phyloP scores from a whole-genome alignment of 2,329 filamentous ascomycete genomes.

The Sphaerostilbella broomeana region DNA sequence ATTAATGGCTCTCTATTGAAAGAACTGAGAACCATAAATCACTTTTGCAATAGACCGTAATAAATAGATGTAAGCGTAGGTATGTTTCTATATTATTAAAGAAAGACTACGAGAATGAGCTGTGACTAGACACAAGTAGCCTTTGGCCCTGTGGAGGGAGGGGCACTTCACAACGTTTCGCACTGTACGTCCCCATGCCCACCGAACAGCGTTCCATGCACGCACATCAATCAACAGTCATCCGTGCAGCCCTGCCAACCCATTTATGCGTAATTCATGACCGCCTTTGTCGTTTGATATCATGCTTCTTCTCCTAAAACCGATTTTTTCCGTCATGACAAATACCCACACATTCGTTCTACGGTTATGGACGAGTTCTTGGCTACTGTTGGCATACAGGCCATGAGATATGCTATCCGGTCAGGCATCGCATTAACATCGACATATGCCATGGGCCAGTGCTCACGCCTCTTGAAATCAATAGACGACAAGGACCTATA shows the following conservation, averaged over 20 bases:
- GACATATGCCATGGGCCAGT: constrained; percentile 77
- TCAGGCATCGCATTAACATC: constrained; percentile 83
- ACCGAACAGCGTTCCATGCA: background rate
- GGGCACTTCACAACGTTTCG: background rate
- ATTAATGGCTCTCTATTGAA: too few relatives aligned
- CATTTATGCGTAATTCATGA: background rate
- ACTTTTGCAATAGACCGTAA: too few relatives aligned
- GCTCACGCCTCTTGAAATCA: constrained; percentile 67
- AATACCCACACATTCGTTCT: background rate
- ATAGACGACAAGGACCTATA: constrained; percentile 65
- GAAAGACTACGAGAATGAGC: too few relatives aligned
- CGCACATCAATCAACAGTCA: background rate
- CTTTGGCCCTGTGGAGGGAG: too few relatives aligned
- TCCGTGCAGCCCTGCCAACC: background rate
- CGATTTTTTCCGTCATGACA: background rate
- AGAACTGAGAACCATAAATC: too few relatives aligned
- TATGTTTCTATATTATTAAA: too few relatives aligned
- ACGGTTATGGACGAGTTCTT: constrained; percentile 62
- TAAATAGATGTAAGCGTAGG: too few relatives aligned
- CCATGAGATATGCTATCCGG: constrained; percentile 86
- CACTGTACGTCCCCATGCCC: background rate
- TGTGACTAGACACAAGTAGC: too few relatives aligned
- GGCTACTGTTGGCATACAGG: constrained; percentile 54
- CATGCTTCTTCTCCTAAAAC: background rate
- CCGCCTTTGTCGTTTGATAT: background rate